phyloP scores from a whole-genome alignment of 179 eudicot species.

The Sideroxylon spinosum region DNA sequence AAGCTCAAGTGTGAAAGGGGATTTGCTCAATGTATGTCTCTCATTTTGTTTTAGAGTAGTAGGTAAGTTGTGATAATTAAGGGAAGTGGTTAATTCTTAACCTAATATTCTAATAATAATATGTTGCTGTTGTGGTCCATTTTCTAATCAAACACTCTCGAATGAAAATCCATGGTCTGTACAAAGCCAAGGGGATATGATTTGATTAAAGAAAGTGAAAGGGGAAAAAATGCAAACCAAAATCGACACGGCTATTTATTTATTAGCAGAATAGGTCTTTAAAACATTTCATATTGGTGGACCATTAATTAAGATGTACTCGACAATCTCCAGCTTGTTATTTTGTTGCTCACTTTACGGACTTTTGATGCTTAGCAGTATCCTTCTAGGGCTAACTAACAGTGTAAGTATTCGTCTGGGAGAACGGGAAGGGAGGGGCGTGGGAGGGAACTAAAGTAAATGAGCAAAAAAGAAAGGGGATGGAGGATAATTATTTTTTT shows the following conservation, averaged over 20 bases:
- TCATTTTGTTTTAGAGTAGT: slow-evolving; percentile 8
- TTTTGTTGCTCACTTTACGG: not conserved
- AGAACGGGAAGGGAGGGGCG: too few relatives aligned
- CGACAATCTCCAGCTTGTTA: not conserved
- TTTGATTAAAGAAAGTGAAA: not conserved
- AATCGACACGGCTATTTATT: slow-evolving; percentile 1
- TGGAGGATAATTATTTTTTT: too few relatives aligned
- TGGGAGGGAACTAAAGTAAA: too few relatives aligned
- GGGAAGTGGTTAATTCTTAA: slow-evolving; percentile 11
- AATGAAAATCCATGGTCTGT: too few relatives aligned
- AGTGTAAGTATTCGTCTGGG: not conserved
- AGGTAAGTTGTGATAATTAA: slow-evolving; percentile 14
- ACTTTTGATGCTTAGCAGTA: not conserved
- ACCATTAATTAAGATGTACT: not conserved
- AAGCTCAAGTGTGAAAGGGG: not conserved
- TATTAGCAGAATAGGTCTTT: not conserved
- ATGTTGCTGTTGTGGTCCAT: not conserved
- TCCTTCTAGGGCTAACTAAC: not conserved
- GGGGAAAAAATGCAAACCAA: not conserved
- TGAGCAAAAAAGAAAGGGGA: too few relatives aligned
- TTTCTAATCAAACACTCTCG: not conserved
- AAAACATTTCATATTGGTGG: slow-evolving; percentile 4
- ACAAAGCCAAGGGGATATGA: not conserved
- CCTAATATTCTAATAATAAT: not conserved
- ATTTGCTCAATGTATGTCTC: not conserved